Evolutionary conservation across 768 basidiomycete species (phyloP), one percentile per base, ranked within the genome.

Genomic region (Pholiota molesta): DNA sequence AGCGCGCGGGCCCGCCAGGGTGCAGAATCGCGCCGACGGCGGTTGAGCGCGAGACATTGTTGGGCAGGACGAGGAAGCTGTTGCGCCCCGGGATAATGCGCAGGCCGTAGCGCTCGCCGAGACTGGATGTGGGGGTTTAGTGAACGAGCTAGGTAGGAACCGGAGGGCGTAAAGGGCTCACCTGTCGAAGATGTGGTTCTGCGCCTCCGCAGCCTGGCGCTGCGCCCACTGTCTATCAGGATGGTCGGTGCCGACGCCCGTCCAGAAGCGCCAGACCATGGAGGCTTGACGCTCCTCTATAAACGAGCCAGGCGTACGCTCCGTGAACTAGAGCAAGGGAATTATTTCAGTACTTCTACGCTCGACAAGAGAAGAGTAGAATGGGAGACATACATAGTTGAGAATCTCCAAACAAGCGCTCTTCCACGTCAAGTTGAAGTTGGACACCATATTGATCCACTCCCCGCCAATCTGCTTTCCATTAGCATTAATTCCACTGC

Each of bases 161-260:
- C 16, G 16, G 51, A 4, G 17, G 23, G 17, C 66, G 40, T 10
- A 40, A 52, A 44, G 26, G 10, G 42, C 68, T 31, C 44, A 85
- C 85, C 84, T 86, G 72, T 94, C 93, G 69, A 92, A 94, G 64
- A 94, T 92, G 68, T 95, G 94, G 74, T 95, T 95, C 74, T 95
- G 94, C 21, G 94, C 94, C 71, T 94, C 93, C 0, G 92, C 91
- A 1, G 94, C 94, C 71, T 95, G 93, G 21, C 94, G 78, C 33
- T 89, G 83, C 0, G 92, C 94, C 94, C 94, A 95, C 59, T 85
- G 86, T 11, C 88, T 80, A 68, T 92, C 90, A 0, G 85, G 72
- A 42, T 77, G 75, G 39, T 86, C 81, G 16, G 66, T 64, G 16
- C 73, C 60, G 23, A 71, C 75, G 2, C 79, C 88, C 0, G 86